Conservation (phyloP, 805 yeast genomes). For the Cyberlindnera mississippiensis region DNA sequence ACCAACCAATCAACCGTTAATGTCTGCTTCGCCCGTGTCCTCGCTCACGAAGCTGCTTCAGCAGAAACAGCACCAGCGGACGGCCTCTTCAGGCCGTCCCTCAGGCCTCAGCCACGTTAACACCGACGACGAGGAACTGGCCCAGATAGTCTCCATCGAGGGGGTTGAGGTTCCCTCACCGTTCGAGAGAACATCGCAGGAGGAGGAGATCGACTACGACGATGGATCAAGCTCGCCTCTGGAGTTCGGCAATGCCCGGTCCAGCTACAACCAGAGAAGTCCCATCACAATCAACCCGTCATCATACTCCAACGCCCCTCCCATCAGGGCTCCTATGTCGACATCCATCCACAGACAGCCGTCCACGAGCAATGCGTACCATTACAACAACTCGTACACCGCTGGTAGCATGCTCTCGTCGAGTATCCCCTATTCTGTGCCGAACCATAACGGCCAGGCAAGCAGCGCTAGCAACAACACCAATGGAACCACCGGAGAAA, state of each 20-base stretch:
- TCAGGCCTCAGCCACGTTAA: constrained; percentile 8
- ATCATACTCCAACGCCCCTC: constrained; percentile 24
- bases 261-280: constrained; percentile 21
- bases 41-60: constrained; percentile 28
- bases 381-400: constrained; percentile 19
- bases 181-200: background rate
- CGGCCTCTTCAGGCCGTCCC: constrained; percentile 4
- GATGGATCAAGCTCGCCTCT: constrained; percentile 9
- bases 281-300: constrained; percentile 23
- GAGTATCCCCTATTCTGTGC: constrained; percentile 26
- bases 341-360: constrained; percentile 29
- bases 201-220: constrained; percentile 8
- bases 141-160: constrained; percentile 28
- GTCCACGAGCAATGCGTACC: constrained; percentile 10
- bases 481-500: constrained; percentile 41
- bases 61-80: constrained; percentile 20
- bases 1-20: background rate
- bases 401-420: constrained; percentile 17
- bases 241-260: constrained; percentile 10
- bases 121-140: constrained; percentile 17
- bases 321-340: constrained; percentile 28
- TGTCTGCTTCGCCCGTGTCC: constrained; percentile 25
- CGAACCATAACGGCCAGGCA: constrained; percentile 14
- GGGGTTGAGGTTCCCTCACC: constrained; percentile 26
- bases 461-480: constrained; percentile 24